Base-by-base conservation (phyloP, 1,284 basidiomycete genomes). In the Ustilago loliicola region DNA sequence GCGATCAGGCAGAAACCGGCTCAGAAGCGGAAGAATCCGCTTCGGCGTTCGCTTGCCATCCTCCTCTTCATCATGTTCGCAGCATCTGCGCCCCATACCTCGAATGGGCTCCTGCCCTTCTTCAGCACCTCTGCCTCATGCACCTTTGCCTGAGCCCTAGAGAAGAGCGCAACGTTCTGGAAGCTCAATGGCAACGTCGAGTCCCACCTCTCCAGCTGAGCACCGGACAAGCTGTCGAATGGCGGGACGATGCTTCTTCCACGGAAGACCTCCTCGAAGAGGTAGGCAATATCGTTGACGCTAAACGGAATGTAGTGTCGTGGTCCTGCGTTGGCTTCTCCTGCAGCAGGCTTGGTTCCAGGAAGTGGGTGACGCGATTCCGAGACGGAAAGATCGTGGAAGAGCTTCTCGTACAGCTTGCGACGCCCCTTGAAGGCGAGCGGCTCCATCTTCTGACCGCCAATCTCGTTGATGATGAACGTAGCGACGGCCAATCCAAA, bases 401-500 rank as follows among this genome's bases (percentile, higher is more conserved):
- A 72, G 19, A 77, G 60, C 56, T 82, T 81, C 54, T 86, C 84
- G 63, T 81, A 83, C 42, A 81, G 66, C 61, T 83, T 83, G 23
- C 80, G 75, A 17, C 81, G 64, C 5, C 79, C 78, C 61, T 84
- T 84, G 69, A 79, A 78, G 1, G 81, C 75, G 1, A 85, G 58
- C 9, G 85, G 83, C 66, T 86, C 84, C 67, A 83, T 67, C 54
- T 79, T 69, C 52, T 83, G 71, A 10, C 80, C 73, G 17, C 80
- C 82, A 4, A 86, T 72, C 57, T 83, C 84, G 72, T 84, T 85
- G 27, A 86, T 61, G 62, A 86, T 80, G 57, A 79, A 85, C 17
- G 81, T 85, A 0, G 85, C 85, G 1, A 80, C 83, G 0, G 83
- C 83, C 10, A 86, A 61, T 0, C 85, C 85, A 60, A 86, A 86